Conservation (phyloP, 495 filamentous ascomycete genomes). For the Echria macrotheca region DNA sequence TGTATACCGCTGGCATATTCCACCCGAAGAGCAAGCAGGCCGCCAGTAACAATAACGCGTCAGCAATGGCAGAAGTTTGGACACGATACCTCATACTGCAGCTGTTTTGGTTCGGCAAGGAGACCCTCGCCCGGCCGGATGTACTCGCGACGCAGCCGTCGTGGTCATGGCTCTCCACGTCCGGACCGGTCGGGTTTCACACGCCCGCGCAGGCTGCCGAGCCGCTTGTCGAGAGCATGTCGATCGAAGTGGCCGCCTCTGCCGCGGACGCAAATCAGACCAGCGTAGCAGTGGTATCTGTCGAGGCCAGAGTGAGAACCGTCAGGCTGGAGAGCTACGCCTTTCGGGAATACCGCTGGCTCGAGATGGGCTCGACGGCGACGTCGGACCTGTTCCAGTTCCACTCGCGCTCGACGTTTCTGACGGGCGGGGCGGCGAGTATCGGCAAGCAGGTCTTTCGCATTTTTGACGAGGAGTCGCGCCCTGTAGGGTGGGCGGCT, state of each 20-base stretch:
- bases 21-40: not conserved
- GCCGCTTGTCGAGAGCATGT: not conserved
- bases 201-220: not conserved
- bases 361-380: not conserved
- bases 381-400: not conserved
- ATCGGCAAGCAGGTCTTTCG: not conserved
- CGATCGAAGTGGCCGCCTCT: not conserved
- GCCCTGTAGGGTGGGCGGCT: not conserved
- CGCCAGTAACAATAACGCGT: not conserved
- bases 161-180: conserved; percentile 1
- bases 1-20: not conserved
- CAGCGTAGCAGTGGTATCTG: not conserved
- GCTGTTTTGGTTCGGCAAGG: not conserved
- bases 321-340: not conserved
- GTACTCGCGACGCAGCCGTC: not conserved
- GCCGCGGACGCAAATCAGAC: too few species aligned
- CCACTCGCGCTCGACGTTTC: not conserved
- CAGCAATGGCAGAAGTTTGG: not conserved
- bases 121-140: not conserved
- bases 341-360: not conserved
- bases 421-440: not conserved
- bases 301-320: not conserved
- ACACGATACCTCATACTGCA: not conserved
- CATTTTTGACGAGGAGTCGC: not conserved
- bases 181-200: not conserved